Evolutionary conservation across 1,139 yeast genomes (phyloP).

Genomic region (Debaryomyces nepalensis): DNA sequence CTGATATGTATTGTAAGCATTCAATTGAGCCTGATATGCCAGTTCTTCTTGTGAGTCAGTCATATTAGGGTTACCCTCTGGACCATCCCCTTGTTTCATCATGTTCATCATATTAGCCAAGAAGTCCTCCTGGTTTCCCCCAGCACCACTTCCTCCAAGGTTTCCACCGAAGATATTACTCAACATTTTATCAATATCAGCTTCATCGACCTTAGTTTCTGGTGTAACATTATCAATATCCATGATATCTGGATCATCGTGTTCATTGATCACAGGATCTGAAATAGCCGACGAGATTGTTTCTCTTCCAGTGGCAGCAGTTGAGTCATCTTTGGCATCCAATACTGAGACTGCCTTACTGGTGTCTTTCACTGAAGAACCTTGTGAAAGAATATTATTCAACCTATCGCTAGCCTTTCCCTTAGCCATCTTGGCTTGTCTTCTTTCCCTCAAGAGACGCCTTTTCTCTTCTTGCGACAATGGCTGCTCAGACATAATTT

Average conservation of each 20-base stretch:
- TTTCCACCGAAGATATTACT: slow-evolving; percentile 33
- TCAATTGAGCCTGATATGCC: slow-evolving; percentile 37
- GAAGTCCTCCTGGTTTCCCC: slow-evolving; percentile 14
- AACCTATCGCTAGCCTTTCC: slow-evolving; percentile 62
- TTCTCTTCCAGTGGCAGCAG: background rate
- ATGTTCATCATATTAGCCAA: slow-evolving; percentile 12
- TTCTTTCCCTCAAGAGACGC: slow-evolving; percentile 63
- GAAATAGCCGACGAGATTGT: background rate
- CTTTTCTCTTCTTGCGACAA: slow-evolving; percentile 67
- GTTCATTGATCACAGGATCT: slow-evolving; percentile 16
- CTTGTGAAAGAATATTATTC: slow-evolving; percentile 48
- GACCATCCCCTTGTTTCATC: slow-evolving; percentile 11
- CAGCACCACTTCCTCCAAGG: slow-evolving; percentile 18
- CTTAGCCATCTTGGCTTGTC: slow-evolving; percentile 68
- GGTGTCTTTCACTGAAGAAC: slow-evolving; percentile 41
- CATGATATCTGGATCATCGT: slow-evolving; percentile 42
- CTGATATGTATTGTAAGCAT: slow-evolving; percentile 37
- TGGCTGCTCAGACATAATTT: slow-evolving; percentile 7
- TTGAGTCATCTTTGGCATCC: slow-evolving; percentile 23
- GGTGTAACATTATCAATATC: slow-evolving; percentile 28
- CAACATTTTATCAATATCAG: slow-evolving; percentile 42
- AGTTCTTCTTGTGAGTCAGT: slow-evolving; percentile 25
- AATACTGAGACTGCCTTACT: slow-evolving; percentile 39
- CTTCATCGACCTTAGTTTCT: slow-evolving; percentile 16
- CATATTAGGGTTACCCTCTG: background rate